These are phyloP conservation scores for Starmerella floricola DNA, from an alignment of 805 yeast genomes.

Conservation along the genomic window DNA sequence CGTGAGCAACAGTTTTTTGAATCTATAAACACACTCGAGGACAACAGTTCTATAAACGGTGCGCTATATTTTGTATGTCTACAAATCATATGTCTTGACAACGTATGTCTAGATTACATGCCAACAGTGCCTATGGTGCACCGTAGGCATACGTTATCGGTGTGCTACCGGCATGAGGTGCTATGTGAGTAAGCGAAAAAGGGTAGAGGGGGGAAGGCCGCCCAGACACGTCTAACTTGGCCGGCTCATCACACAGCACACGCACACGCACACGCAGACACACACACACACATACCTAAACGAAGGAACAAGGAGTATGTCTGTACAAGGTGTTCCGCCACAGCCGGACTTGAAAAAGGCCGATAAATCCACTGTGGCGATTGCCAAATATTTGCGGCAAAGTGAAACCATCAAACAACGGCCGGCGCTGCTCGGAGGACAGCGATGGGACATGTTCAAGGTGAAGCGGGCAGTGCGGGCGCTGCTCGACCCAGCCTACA, in stretches of 20 bases:
- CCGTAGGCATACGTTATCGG: no score
- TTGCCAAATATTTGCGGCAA: slow-evolving; percentile 61
- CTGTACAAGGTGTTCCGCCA: slow-evolving; percentile 11
- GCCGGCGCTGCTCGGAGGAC: slow-evolving; percentile 60
- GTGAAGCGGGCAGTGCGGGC: slow-evolving; percentile 72
- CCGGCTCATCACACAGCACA: neutral
- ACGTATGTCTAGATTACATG: no score
- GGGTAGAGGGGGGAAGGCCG: no score
- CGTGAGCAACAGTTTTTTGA: no score
- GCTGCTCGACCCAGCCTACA: slow-evolving; percentile 59
- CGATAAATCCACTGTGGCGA: slow-evolving; percentile 48
- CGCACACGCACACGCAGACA: neutral
- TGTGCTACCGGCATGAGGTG: no score
- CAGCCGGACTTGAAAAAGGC: slow-evolving; percentile 28
- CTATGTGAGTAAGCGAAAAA: no score
- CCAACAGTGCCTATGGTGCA: no score
- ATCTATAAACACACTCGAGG: no score
- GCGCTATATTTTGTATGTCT: no score
- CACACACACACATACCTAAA: neutral
- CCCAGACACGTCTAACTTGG: neutral
- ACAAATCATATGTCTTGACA: no score
- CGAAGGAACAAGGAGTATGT: neutral
- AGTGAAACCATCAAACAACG: slow-evolving; percentile 64
- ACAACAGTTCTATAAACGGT: no score
- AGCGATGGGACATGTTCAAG: slow-evolving; percentile 70